A percentile compares a stretch with the other conserved stretches of the same genome.
These are phyloP conservation scores for Leishmania lainsoni DNA, from an alignment of 208 protist species.

Conservation along the genomic window DNA sequence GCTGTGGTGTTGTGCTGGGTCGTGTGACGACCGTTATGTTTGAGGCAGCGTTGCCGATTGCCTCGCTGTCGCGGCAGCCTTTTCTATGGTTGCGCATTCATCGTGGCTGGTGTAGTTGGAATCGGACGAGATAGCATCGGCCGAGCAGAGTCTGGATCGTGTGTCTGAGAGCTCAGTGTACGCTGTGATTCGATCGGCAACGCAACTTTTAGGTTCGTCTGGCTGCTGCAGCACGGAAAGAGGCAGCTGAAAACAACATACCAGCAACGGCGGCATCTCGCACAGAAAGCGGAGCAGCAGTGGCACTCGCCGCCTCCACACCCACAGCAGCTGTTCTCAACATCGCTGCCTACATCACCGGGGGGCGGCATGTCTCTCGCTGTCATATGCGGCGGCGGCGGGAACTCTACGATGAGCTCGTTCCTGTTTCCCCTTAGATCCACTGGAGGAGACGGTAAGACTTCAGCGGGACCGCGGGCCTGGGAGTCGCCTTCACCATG, in stretches of 20 bases:
- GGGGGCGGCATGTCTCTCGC: conserved; percentile 60
- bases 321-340: conserved; percentile 30
- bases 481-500: background rate
- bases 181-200: conserved; percentile 4
- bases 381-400: conserved; percentile 50
- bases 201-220: conserved; percentile 1
- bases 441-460: conserved; percentile 16
- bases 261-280: conserved; percentile 24
- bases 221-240: conserved; percentile 41
- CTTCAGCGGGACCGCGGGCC: background rate
- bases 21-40: background rate
- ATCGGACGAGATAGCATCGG: background rate
- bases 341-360: conserved; percentile 26
- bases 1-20: background rate
- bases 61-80: background rate
- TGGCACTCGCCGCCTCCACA: conserved; percentile 16
- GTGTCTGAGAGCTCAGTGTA: conserved; percentile 20
- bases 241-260: conserved; percentile 28
- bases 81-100: background rate
- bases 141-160: background rate
- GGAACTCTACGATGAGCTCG: conserved; percentile 59
- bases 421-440: conserved; percentile 15
- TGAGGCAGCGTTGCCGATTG: background rate
- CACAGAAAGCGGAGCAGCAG: background rate
- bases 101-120: background rate